Evolutionary conservation across 768 basidiomycete genomes (phyloP), one percentile per base, ranked within the genome.

Genomic region (Vishniacozyma victoriae): DNA sequence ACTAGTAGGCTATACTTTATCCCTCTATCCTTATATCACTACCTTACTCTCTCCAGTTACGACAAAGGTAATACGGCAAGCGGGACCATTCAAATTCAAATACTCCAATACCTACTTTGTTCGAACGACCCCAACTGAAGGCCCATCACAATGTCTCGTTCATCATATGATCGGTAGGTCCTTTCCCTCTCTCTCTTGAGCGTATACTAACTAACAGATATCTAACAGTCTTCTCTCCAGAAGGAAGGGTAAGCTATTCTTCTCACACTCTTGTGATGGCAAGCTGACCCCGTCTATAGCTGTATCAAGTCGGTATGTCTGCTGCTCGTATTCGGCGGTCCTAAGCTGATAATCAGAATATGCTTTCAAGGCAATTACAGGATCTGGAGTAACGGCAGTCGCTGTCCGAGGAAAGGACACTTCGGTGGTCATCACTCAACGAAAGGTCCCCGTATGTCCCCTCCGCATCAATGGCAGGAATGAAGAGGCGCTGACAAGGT

Each of bases 321-420:
- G 19, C 18, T 20, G 16, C 23, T 33, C 29, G 11, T 29, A 24
- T 47, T 16, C 19, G n/a, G 29, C 13, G 3, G 11, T 4, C 20
- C 22, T 26, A 14, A 50, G 26, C 35, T 39, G 40, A 48, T 26
- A 18, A 15, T 24, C 26, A 96, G 92, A 97, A 76, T 97, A 97
- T 78, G 93, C 95, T 22, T 97, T 97, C 84, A 99, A 97, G 75
- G 95, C 95, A 40, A 96, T 97, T 72, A 89, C 91, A 54, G 90
- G 89, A 46, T 90, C 91, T 1, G 93, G 91, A 1, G 89, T 96
- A 66, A 97, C 95, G 1, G 82, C 93, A 1, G 79, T 99, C 42
- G 80, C 92, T 15, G 86, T 97, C 37, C 77, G 93, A 64, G 95
- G 95, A 15, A 87, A 87, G 72, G 92, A 97, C 61, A 93, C 91